A percentile compares a stretch with the other conserved stretches of the same genome.
These are phyloP conservation scores for Fusarium fujikuroi DNA, from an alignment of 2,329 filamentous ascomycete genomes.

Conservation along the genomic window DNA sequence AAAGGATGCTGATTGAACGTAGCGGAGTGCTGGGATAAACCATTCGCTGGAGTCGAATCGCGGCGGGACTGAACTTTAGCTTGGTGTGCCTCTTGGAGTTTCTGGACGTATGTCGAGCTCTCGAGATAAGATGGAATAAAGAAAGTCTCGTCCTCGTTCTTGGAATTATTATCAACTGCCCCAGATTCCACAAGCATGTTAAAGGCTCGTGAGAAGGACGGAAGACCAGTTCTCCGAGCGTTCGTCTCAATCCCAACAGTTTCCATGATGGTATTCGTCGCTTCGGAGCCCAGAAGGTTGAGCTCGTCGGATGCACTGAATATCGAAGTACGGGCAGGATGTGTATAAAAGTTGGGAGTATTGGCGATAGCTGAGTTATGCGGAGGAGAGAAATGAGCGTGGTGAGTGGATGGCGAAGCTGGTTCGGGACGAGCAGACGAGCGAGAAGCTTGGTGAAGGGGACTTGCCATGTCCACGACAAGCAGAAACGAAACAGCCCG, in stretches of 20 bases:
- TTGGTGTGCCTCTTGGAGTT: constrained; percentile 76
- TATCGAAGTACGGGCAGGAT: constrained; percentile 54
- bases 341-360: constrained; percentile 42
- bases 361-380: constrained; percentile 24
- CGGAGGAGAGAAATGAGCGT: constrained; percentile 27
- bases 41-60: constrained; percentile 52
- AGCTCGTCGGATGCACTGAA: constrained; percentile 60
- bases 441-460: constrained; percentile 39
- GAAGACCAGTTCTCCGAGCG: constrained; percentile 49
- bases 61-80: constrained; percentile 64
- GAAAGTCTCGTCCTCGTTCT: constrained; percentile 60
- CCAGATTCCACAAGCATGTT: constrained; percentile 57
- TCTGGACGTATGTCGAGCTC: constrained; percentile 80
- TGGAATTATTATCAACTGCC: constrained; percentile 41
- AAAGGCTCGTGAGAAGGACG: constrained; percentile 64
- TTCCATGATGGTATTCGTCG: constrained; percentile 45
- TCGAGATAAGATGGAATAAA: constrained; percentile 87
- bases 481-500: constrained; percentile 4
- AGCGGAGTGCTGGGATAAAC: constrained; percentile 56
- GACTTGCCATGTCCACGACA: constrained; percentile 41
- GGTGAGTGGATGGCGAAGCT: constrained; percentile 34
- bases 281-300: constrained; percentile 27
- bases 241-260: constrained; percentile 47
- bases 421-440: constrained; percentile 38
- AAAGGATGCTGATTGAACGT: constrained; percentile 54